Base-by-base conservation (phyloP, 257 asterid species). In the Linaria vulgaris region DNA sequence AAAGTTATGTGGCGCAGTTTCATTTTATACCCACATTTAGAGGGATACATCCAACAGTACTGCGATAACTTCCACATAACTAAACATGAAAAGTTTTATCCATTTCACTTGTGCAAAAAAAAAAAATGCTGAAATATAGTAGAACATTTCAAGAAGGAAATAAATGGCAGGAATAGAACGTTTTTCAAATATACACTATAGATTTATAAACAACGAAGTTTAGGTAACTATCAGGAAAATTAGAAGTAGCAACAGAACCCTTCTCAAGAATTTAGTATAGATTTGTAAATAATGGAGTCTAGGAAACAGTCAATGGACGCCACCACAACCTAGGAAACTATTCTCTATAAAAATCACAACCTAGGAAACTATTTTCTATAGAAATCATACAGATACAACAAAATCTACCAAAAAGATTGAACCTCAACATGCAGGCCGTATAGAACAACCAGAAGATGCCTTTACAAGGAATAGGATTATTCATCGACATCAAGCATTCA, bases 401-500 rank as follows among this genome's bases (percentile, higher is more conserved):
- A 60, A 55, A 27, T 60, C 11, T 30, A 24, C 44, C 48, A 48
- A 23, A 25, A 16, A 24, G 31, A 21, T 13, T 41, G 64, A 45
- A 53, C 44, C 43, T 58, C 58, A 63, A 37, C 25, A 58, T 5
- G 49, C 52, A 59, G 24, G 67, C 24, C 49, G 38, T 43, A 66
- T n/a, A 34, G 6, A 55, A 52, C n/a, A 21, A 25, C 13, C 6
- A 9, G 9, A 59, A 37, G 16, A 51, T 25, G 17, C 43, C 15
- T 0, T 24, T 1, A 6, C 5, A 25, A 3, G 19, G 46, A 27
- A 50, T 54, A 16, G 20, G 34, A 25, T 47, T 57, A 53, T 41
- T 39, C 41, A 53, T 54, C 16, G 58, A 49, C 66, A 75, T 39
- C 52, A 25, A 52, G 12, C 69, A 54, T 17, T 64, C 63, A 48